Evolutionary conservation across 1,284 basidiomycete species (phyloP).

Genomic region (Puccinia novopanici): DNA sequence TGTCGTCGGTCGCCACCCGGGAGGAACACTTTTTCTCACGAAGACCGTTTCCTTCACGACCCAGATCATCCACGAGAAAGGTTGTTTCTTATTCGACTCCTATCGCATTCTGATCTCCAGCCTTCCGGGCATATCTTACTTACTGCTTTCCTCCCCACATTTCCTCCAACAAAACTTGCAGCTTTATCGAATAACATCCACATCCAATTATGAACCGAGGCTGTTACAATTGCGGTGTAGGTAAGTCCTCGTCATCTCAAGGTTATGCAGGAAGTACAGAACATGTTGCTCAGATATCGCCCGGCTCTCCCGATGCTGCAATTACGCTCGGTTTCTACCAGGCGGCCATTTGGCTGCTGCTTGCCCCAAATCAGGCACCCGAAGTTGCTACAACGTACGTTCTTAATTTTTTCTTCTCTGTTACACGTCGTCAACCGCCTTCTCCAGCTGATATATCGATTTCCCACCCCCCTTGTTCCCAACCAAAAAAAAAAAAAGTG

Average conservation of each 20-base stretch:
- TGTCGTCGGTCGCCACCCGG: too few species aligned
- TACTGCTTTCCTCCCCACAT: not conserved
- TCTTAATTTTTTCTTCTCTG: not conserved
- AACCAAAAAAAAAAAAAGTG: slow-evolving; percentile 25
- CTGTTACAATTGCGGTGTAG: slow-evolving; percentile 47
- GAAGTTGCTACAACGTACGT: slow-evolving; percentile 47
- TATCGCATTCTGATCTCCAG: too few species aligned
- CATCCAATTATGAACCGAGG: slow-evolving; percentile 23
- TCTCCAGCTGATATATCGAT: not conserved
- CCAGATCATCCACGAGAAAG: too few species aligned
- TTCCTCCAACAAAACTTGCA: not conserved
- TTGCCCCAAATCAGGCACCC: slow-evolving; percentile 48
- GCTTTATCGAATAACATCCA: too few species aligned
- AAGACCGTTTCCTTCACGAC: too few species aligned
- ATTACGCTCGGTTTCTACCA: not conserved
- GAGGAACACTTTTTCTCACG: too few species aligned
- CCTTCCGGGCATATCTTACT: too few species aligned
- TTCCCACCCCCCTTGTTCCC: not conserved
- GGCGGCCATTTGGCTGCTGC: slow-evolving; percentile 48
- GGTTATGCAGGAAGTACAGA: not conserved
- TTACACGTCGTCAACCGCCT: not conserved
- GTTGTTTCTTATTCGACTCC: too few species aligned
- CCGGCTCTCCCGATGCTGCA: not conserved
- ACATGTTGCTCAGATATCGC: not conserved
- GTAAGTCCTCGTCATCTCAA: not conserved